Evolutionary conservation across 1,284 basidiomycete species (phyloP).

Genomic region (Puccinia horiana): DNA sequence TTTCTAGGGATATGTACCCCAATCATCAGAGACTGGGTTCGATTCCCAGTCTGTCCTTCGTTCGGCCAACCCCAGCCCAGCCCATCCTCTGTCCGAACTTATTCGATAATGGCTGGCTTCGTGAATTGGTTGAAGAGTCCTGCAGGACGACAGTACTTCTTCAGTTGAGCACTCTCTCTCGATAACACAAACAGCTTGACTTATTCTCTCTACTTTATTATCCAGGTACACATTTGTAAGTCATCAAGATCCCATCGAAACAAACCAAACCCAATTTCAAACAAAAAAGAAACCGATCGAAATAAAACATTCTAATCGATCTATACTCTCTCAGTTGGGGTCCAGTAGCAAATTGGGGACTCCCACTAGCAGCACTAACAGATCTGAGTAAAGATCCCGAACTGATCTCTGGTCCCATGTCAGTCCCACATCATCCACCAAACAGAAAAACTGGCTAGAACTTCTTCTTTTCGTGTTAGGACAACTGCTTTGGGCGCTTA

Average conservation of each 20-base stretch:
- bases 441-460: neutral
- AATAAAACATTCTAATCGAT: neutral
- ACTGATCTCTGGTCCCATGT: slow-evolving; percentile 89
- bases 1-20: neutral
- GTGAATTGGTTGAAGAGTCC: slow-evolving; percentile 64
- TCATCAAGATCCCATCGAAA: neutral
- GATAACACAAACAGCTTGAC: neutral
- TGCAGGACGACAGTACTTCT: slow-evolving; percentile 85
- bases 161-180: slow-evolving; percentile 67
- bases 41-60: neutral
- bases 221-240: slow-evolving; percentile 92
- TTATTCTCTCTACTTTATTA: neutral
- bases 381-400: slow-evolving; percentile 86
- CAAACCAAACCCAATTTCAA: too few species aligned
- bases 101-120: slow-evolving; percentile 19
- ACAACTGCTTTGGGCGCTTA: slow-evolving; percentile 82
- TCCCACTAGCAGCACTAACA: slow-evolving; percentile 83
- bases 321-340: slow-evolving; percentile 5
- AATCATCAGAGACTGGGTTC: neutral
- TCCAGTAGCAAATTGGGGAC: slow-evolving; percentile 93
- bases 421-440: neutral
- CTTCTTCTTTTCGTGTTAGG: slow-evolving; percentile 17
- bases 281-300: neutral
- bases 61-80: neutral
- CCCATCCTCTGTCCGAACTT: neutral